These are phyloP conservation scores for Auriscalpium vulgare DNA, from an alignment of 768 basidiomycete species.

Conservation along the genomic window DNA sequence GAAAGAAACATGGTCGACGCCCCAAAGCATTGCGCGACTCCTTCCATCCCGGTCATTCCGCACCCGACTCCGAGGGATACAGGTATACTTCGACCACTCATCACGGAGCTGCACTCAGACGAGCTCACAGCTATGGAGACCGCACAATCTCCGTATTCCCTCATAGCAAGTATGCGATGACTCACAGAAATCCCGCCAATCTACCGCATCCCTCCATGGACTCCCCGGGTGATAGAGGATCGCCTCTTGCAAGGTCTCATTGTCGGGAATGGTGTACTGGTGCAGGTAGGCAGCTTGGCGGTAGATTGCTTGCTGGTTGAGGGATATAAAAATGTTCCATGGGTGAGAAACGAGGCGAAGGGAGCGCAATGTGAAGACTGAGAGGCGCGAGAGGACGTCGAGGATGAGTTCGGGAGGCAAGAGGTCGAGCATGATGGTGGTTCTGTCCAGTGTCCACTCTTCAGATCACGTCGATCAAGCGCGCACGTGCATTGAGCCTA, in stretches of 20 bases:
- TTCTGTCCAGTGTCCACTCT: too few relatives aligned
- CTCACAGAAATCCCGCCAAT: slow-evolving; percentile 62
- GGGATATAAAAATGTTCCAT: slow-evolving; percentile 40
- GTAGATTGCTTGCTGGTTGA: slow-evolving; percentile 47
- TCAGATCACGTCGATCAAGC: background rate
- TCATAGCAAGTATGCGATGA: background rate
- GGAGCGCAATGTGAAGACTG: slow-evolving; percentile 33
- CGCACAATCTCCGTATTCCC: background rate
- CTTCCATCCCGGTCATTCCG: background rate
- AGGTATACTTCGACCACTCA: background rate
- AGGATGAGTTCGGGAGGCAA: slow-evolving; percentile 57
- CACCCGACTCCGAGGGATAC: background rate
- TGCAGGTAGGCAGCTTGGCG: slow-evolving; percentile 48
- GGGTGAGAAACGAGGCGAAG: slow-evolving; percentile 32
- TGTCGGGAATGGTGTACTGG: slow-evolving; percentile 30
- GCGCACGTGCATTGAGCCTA: too few relatives aligned
- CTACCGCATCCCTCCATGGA: slow-evolving; percentile 28
- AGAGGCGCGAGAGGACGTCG: slow-evolving; percentile 40
- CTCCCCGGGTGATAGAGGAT: slow-evolving; percentile 24
- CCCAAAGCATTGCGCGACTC: background rate
- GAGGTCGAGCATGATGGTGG: slow-evolving; percentile 25
- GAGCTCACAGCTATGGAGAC: background rate
- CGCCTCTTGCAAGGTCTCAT: slow-evolving; percentile 24
- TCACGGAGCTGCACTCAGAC: background rate
- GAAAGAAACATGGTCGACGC: too few relatives aligned